Evolutionary conservation across 257 asterid species (phyloP), one percentile per base, ranked within the genome.

Genomic region (Echium plantagineum): DNA sequence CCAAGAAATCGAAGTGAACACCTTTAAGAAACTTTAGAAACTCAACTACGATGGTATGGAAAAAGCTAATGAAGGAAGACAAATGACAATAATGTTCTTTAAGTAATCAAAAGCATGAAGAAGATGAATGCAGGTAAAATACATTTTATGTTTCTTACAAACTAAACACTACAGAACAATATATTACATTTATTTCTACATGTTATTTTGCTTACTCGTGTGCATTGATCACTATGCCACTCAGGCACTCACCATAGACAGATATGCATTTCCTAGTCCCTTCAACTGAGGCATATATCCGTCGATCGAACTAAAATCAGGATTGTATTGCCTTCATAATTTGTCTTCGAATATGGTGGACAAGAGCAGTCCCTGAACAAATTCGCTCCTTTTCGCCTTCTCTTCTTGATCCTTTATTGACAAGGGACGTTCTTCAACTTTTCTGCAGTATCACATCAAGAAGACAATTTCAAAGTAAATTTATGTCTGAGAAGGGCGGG

Each of bases 401-500:
- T 90, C 96, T 77, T 87, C 97, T 71, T 83, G 75, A 62, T 90
- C 97, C 73, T 90, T 76, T 57, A 85, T 58, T 5, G 96, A 90
- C 81, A 90, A 68, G 0, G 94, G 94, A 58, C 89, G 76, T 62
- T 80, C 75, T 54, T 66, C 76, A 53, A 67, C 82, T 69, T 87
- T 90, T 65, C 97, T 89, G 91, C 78, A 71, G 60, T 21, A 42
- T 42, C 17, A 15, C 49, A 42, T 42, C 0, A 16, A 4, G 22
- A 42, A 42, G 42, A 42, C 10, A 2, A 16, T 42, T 42, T n/a
- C 26, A 1, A 24, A 24, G 2, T 24, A 1, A 24, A 3, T 24
- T 24, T 24, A 24, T 24, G 26, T 24, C 3, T 24, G 26, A 1
- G 26, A 24, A 24, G 26, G 26, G 26, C 1, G 26, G 26, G 1